phyloP scores from a whole-genome alignment of 1,284 basidiomycete genomes.

The Sphaerobolus stellatus region DNA sequence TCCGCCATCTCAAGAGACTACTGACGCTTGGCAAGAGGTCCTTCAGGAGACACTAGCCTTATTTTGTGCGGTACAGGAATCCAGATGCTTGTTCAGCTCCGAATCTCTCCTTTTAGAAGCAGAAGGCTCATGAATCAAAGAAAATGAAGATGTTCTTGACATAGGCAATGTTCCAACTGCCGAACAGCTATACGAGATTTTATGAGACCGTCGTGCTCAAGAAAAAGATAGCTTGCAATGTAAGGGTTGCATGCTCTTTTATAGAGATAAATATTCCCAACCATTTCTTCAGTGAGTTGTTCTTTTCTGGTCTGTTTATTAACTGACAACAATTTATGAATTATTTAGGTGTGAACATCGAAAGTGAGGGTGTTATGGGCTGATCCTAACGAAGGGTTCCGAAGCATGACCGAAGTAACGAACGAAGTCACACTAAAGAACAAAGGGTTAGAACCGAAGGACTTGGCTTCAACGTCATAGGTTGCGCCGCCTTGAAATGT shows the following conservation, averaged over 20 bases:
- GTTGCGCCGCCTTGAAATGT: too few relatives aligned
- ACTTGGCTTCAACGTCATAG: too few relatives aligned
- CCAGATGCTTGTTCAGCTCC: conserved; percentile 20
- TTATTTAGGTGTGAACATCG: too few relatives aligned
- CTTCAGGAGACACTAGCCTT: conserved; percentile 22
- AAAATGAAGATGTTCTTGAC: neutral
- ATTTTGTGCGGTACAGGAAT: conserved; percentile 19
- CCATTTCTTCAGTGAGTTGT: conserved; percentile 9
- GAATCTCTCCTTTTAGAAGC: neutral
- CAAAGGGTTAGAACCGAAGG: too few relatives aligned
- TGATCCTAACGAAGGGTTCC: too few relatives aligned
- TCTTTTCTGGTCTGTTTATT: too few relatives aligned
- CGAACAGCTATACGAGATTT: neutral
- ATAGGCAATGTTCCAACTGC: neutral
- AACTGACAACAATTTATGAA: too few relatives aligned
- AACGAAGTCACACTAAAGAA: too few relatives aligned
- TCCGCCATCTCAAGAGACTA: neutral
- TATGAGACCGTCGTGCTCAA: neutral
- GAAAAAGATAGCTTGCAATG: neutral
- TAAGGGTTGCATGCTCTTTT: neutral
- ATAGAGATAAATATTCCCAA: neutral
- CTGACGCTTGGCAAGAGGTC: conserved; percentile 16
- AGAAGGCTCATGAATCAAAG: too few relatives aligned
- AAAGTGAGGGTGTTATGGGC: too few relatives aligned
- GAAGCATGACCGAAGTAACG: too few relatives aligned